Evolutionary conservation across 129 eudicot genomes (phyloP), one percentile per base, ranked within the genome.

Genomic region (Flaveria trinervia): DNA sequence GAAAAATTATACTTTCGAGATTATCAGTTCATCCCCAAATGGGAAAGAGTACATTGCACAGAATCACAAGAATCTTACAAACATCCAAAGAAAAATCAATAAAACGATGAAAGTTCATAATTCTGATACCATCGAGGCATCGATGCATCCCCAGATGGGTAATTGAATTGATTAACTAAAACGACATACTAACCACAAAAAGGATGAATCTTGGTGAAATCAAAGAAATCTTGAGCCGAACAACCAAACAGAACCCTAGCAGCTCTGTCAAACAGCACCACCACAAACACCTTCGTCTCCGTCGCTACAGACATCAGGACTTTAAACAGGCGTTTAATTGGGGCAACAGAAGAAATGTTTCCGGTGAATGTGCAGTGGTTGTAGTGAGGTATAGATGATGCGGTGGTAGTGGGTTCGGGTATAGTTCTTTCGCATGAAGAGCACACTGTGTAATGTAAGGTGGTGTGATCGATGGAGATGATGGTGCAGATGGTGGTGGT

Each of bases 221-320:
- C 73, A 73, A 88, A 83, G 69, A 89, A 91, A 57, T 87, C 91
- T 68, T 94, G 89, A 71, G 99, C 96, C 30, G 97, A 87, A 81
- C 96, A 91, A 85, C 99, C 99, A 85, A 95, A 91, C 45, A 95
- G 72, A 77, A 88, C 91, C 84, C 83, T 91, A 55, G 97, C 97
- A 61, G 89, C 96, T 70, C 97, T 85, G 75, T 95, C 99, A 82
- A 95, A 95, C 83, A 87, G 73, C 7, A 95, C 84, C 82, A 95
- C 99, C 82, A 85, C 96, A 73, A 87, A 76, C 65, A 91, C 96
- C 85, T 88, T 75, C 28, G 84, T 83, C 4, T 91, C 96, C 5
- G 96, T 77, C 12, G 94, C 97, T 57, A 95, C 76, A 9, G 99
- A 95, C 89, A 95, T 92, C 36, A 93, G 96, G 56, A 94, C 80